Evolutionary conservation across 2,329 filamentous ascomycete genomes (phyloP).

Genomic region (Alternaria sp.): DNA sequence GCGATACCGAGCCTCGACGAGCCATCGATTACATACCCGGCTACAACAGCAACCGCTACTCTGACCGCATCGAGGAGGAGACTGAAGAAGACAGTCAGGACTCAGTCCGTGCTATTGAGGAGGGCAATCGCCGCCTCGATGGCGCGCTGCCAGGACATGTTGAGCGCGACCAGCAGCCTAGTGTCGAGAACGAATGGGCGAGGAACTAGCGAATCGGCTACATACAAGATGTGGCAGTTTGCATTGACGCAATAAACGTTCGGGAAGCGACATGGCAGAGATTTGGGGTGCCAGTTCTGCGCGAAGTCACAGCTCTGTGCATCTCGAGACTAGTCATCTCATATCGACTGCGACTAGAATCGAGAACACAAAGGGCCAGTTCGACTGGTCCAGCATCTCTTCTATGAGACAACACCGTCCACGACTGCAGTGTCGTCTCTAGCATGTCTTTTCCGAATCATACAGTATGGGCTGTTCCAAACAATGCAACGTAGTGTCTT

Average conservation of each 20-base stretch:
- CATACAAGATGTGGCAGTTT: neutral
- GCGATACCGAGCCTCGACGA: conserved; percentile 23
- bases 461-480: neutral
- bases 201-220: conserved; percentile 1
- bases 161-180: conserved; percentile 22
- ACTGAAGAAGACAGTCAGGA: conserved; percentile 21
- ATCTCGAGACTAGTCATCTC: neutral
- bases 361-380: neutral
- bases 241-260: neutral
- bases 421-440: neutral
- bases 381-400: neutral
- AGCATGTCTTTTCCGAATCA: neutral
- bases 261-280: neutral
- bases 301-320: neutral
- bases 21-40: conserved; percentile 41
- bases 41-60: conserved; percentile 32
- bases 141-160: conserved; percentile 24
- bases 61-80: conserved; percentile 41
- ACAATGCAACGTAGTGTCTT: neutral
- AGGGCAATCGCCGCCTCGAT: conserved; percentile 22
- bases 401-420: neutral
- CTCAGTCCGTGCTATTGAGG: conserved; percentile 26
- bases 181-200: conserved; percentile 37
- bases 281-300: neutral
- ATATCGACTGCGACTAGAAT: neutral